These are phyloP conservation scores for Boletus subcaerulescens DNA, from an alignment of 768 basidiomycete species.

Conservation along the genomic window DNA sequence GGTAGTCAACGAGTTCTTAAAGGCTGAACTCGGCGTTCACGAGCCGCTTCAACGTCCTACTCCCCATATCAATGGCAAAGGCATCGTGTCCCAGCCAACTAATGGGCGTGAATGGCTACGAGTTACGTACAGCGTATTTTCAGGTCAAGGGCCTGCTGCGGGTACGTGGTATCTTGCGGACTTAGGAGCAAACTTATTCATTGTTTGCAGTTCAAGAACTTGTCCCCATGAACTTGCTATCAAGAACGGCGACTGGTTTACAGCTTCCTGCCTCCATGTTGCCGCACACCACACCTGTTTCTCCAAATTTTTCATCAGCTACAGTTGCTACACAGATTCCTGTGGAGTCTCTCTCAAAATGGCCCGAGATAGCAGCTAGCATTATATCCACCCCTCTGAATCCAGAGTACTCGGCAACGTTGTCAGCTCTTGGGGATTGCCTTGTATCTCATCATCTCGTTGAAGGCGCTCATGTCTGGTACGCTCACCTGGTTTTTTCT, in stretches of 20 bases:
- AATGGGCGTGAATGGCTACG: slow-evolving; percentile 72
- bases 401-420: slow-evolving; percentile 65
- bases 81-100: slow-evolving; percentile 21
- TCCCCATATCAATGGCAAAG: slow-evolving; percentile 19
- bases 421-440: slow-evolving; percentile 84
- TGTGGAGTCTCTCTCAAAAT: slow-evolving; percentile 61
- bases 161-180: slow-evolving; percentile 40
- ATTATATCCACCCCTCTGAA: slow-evolving; percentile 69
- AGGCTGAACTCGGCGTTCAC: slow-evolving; percentile 61
- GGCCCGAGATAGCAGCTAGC: slow-evolving; percentile 86
- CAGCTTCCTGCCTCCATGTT: slow-evolving; percentile 38
- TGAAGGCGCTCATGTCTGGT: slow-evolving; percentile 94
- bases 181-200: slow-evolving; percentile 3
- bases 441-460: slow-evolving; percentile 67
- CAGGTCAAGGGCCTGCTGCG: slow-evolving; percentile 76
- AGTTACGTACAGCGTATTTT: slow-evolving; percentile 78
- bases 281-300: slow-evolving; percentile 51
- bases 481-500: slow-evolving; percentile 9
- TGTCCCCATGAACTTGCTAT: slow-evolving; percentile 54
- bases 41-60: slow-evolving; percentile 21
- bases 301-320: slow-evolving; percentile 58
- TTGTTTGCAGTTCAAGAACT: slow-evolving; percentile 65
- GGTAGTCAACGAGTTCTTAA: slow-evolving; percentile 81
- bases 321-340: slow-evolving; percentile 49
- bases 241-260: slow-evolving; percentile 37